phyloP scores from a whole-genome alignment of 352 stramenopile genomes.

The Pythium coloratum region DNA sequence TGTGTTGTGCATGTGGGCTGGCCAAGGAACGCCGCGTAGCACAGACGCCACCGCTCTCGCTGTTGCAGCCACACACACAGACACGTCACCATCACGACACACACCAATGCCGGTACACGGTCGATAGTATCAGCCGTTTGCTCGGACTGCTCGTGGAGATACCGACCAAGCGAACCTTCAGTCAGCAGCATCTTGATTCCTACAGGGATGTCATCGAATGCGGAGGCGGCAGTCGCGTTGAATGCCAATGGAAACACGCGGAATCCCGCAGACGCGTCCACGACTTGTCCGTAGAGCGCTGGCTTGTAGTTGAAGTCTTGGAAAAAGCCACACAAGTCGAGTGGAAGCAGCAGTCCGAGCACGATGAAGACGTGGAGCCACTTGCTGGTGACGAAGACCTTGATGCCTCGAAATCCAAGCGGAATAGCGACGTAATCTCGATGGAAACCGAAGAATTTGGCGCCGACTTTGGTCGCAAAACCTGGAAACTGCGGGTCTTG shows the following conservation, averaged over 20 bases:
- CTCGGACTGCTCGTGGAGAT: conserved; percentile 39
- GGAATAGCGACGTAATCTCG: conserved; percentile 31
- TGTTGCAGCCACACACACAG: conserved; percentile 36
- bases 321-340: conserved; percentile 51
- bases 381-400: conserved; percentile 41
- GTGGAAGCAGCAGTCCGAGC: conserved; percentile 43
- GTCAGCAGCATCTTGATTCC: conserved; percentile 24
- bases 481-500: conserved; percentile 56
- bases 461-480: conserved; percentile 36
- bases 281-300: conserved; percentile 32
- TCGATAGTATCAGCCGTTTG: conserved; percentile 30
- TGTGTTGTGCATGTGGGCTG: conserved; percentile 18
- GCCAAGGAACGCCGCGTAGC: conserved; percentile 36
- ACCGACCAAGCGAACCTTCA: conserved; percentile 47
- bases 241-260: conserved; percentile 15
- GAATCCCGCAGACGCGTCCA: conserved; percentile 21
- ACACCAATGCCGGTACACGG: conserved; percentile 33
- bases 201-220: neutral
- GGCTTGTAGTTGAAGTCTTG: conserved; percentile 47
- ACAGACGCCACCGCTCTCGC: conserved; percentile 35
- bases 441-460: conserved; percentile 43
- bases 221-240: neutral
- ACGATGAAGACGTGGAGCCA: conserved; percentile 53
- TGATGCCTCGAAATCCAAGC: conserved; percentile 16
- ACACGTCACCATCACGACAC: conserved; percentile 28